Base-by-base conservation (phyloP, 2,329 filamentous ascomycete genomes). In the Ophiostoma ulmi region DNA sequence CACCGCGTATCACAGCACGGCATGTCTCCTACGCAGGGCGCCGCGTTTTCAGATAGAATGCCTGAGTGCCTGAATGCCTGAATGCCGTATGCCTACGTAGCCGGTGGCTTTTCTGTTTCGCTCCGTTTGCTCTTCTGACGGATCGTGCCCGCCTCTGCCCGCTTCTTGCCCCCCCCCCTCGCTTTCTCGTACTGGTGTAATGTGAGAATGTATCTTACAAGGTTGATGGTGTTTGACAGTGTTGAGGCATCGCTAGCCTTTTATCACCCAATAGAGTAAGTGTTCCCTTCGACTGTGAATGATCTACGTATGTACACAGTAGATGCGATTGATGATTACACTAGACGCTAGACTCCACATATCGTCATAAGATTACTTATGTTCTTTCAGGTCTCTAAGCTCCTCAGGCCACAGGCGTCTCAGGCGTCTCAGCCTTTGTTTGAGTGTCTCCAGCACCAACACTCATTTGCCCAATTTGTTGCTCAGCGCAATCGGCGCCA, bases 1-100 rank as follows among this genome's bases (percentile, higher is more conserved):
- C 63, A 65, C 63, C 17, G 58, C 58, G 63, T 65, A 38, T 39
- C 63, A 65, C 63, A 65, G 35, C 63, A 65, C 63, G 11, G 58
- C 26, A 63, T 35, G 26, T 26, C 52, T 58, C 52, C 52, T 63
- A 35, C 22, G 58, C 58, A 63, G 58, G 58, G 58, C 26, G 58
- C 58, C 58, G 22, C 58, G 58, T 61, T 35, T 44, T 20, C 17
- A n/a, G 44, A 48, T 7, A 48, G 17, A 48, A 48, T 20, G 44
- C 44, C 44, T 8, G 17, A 48, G 5, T 11, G 10, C 44, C 44
- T n/a, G 13, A 13, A 44, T 7, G 44, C 44, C 44, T 7, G 2
- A 13, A 44, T 7, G 26, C 26, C 26, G 3, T 1, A 31, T 31
- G 31, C 31, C 31, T 31, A 31, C 31, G 44, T 13, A 20, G 44